Evolutionary conservation across 192 early-diverging fungal genomes (phyloP).

Genomic region (Linnemannia schmuckeri): DNA sequence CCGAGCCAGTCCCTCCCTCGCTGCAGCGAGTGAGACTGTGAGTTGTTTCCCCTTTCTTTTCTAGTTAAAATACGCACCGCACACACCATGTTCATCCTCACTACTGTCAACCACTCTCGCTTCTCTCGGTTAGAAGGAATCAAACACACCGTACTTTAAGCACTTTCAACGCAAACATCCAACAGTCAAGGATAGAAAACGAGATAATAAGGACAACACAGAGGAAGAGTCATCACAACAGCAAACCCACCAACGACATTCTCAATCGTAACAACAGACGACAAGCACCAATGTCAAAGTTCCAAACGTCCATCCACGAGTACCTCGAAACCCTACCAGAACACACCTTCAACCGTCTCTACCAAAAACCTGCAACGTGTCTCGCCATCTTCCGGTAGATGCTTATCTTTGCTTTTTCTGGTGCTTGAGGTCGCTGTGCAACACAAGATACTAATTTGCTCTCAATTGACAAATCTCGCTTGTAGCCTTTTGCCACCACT

Average conservation of each 20-base stretch:
- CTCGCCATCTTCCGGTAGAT: constrained; percentile 88
- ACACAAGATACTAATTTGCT: neutral
- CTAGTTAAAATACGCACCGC: too few relatives aligned
- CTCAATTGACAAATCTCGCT: neutral
- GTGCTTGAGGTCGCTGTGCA: neutral
- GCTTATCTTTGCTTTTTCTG: neutral
- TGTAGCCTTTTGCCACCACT: constrained; percentile 82
- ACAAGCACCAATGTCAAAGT: constrained; percentile 46
- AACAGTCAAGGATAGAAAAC: neutral
- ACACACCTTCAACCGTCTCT: constrained; percentile 82
- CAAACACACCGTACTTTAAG: too few relatives aligned
- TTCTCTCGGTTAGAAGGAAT: too few relatives aligned
- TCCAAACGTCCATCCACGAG: constrained; percentile 84
- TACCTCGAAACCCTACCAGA: constrained; percentile 84
- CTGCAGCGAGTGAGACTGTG: too few relatives aligned
- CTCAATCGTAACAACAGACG: neutral
- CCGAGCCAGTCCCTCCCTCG: too few relatives aligned
- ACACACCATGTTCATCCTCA: too few relatives aligned
- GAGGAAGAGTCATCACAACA: neutral
- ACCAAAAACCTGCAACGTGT: constrained; percentile 92
- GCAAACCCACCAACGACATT: neutral
- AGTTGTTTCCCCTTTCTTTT: too few relatives aligned
- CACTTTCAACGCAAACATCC: too few relatives aligned
- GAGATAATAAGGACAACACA: neutral
- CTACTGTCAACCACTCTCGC: too few relatives aligned